Evolutionary conservation across 345 rosid genomes (phyloP).

Genomic region (Raphanus sativus): DNA sequence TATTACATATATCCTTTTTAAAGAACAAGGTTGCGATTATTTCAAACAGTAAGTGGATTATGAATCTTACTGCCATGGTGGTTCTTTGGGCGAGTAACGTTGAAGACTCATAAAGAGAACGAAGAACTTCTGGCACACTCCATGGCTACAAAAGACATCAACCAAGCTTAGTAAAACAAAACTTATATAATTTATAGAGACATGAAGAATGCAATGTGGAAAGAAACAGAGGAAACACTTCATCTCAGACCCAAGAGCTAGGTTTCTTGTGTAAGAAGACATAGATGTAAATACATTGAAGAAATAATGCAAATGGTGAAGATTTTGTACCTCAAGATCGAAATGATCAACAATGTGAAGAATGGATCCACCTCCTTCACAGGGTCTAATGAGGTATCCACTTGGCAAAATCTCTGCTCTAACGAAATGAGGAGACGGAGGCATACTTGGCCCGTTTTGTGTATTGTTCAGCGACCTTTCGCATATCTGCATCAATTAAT

Average conservation of each 20-base stretch:
- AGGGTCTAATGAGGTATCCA: slow-evolving; percentile 91
- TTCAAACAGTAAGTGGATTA: neutral
- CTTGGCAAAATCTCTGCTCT: slow-evolving; percentile 94
- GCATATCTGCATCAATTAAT: slow-evolving; percentile 52
- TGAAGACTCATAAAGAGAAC: slow-evolving; percentile 94
- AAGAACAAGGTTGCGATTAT: neutral
- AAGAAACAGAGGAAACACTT: neutral
- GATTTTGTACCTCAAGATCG: slow-evolving; percentile 71
- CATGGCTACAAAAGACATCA: slow-evolving; percentile 58
- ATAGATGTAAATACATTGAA: neutral
- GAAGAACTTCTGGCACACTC: slow-evolving; percentile 97
- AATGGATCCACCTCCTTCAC: slow-evolving; percentile 98
- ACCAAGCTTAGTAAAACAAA: neutral
- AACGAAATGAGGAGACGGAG: slow-evolving; percentile 86
- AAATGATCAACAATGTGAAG: slow-evolving; percentile 92
- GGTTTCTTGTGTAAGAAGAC: slow-evolving; percentile 26
- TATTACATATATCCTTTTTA: neutral
- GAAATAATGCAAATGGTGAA: neutral
- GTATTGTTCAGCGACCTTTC: slow-evolving; percentile 91
- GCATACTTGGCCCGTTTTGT: slow-evolving; percentile 95
- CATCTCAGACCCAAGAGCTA: slow-evolving; percentile 19
- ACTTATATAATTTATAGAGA: neutral
- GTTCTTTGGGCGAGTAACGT: slow-evolving; percentile 91
- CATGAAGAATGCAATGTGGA: neutral
- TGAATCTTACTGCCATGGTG: slow-evolving; percentile 79